Evolutionary conservation across 2,329 filamentous ascomycete genomes (phyloP).

Genomic region (Pseudocercospora ulei): DNA sequence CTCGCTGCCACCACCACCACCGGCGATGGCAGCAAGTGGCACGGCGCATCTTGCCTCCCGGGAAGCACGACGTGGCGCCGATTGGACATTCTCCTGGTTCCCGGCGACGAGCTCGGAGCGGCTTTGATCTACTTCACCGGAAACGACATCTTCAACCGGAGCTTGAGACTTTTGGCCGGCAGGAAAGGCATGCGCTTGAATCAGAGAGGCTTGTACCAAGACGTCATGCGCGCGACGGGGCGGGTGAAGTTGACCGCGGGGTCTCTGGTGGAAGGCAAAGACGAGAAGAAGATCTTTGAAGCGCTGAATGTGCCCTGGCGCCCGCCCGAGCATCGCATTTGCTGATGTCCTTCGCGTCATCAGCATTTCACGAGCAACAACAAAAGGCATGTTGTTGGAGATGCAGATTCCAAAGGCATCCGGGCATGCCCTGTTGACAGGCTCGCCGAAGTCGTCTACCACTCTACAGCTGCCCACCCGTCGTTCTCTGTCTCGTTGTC

Average conservation of each 20-base stretch:
- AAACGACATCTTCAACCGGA: conserved; percentile 89
- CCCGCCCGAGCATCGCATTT: conserved; percentile 65
- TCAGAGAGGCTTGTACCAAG: conserved; percentile 66
- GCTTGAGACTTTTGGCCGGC: conserved; percentile 66
- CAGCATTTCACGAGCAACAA: too few relatives aligned
- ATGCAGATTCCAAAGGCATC: too few relatives aligned
- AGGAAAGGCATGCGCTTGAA: conserved; percentile 79
- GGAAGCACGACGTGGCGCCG: conserved; percentile 58
- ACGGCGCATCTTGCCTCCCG: conserved; percentile 70
- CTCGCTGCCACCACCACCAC: conserved; percentile 53
- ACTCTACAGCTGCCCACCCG: too few relatives aligned
- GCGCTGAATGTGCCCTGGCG: conserved; percentile 76
- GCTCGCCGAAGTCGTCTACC: too few relatives aligned
- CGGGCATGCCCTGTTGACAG: too few relatives aligned
- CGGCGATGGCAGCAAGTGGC: conserved; percentile 67
- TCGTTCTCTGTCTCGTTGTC: too few relatives aligned
- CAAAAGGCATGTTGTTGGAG: too few relatives aligned
- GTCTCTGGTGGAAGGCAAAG: conserved; percentile 59
- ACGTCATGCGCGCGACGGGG: conserved; percentile 53
- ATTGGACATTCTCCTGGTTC: conserved; percentile 77
- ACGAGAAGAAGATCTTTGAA: conserved; percentile 74
- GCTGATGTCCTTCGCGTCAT: too few relatives aligned
- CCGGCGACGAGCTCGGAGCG: conserved; percentile 66
- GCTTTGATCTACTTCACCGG: conserved; percentile 93
- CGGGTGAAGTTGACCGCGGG: conserved; percentile 57